Conservation (phyloP, 2,329 filamentous ascomycete genomes). For the Sclerotiophoma versabilis region DNA sequence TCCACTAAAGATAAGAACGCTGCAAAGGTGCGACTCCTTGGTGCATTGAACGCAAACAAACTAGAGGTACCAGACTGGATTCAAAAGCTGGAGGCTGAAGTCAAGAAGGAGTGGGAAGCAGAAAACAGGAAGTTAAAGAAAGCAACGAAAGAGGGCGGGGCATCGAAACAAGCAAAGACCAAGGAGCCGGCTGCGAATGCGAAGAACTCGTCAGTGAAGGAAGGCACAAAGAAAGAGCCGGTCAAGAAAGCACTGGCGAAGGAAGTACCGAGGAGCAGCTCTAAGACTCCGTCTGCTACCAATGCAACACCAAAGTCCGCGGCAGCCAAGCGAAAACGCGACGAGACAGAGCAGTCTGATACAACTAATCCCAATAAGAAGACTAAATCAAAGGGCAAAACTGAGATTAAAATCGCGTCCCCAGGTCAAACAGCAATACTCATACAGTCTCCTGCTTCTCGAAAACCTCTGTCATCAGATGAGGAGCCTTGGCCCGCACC, state of each 20-base stretch:
- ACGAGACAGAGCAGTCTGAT: neutral
- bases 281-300: slow-evolving; percentile 3
- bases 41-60: slow-evolving; percentile 59
- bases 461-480: neutral
- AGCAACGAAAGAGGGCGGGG: neutral
- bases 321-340: slow-evolving; percentile 3
- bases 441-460: neutral
- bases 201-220: too few species aligned
- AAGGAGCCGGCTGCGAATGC: too few species aligned
- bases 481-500: neutral
- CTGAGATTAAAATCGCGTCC: neutral
- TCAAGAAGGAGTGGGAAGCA: slow-evolving; percentile 66
- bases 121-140: slow-evolving; percentile 59
- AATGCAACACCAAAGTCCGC: neutral
- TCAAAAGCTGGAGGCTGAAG: slow-evolving; percentile 57
- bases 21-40: slow-evolving; percentile 65
- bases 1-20: slow-evolving; percentile 65
- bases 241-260: too few species aligned
- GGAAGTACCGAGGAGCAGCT: too few species aligned
- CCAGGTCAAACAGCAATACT: neutral
- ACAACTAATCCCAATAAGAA: neutral
- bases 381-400: neutral
- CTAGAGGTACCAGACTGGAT: slow-evolving; percentile 61
- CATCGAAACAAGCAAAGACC: too few species aligned
- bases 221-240: too few species aligned